Base-by-base conservation (phyloP, 2,329 filamentous ascomycete species). In the Aspergillus sp. region DNA sequence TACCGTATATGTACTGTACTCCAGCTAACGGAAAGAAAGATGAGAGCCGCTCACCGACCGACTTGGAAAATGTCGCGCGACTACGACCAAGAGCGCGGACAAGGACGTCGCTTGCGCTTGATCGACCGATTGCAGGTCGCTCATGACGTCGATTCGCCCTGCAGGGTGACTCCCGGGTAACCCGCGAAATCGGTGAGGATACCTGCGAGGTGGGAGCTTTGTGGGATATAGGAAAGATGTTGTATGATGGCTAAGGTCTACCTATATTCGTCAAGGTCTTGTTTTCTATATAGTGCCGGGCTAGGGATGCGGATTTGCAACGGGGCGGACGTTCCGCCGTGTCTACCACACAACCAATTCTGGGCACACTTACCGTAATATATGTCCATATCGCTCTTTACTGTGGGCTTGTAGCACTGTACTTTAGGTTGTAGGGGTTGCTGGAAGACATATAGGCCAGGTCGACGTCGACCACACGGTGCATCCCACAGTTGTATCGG, bases 21-120 rank as follows among this genome's bases (percentile, higher is more conserved):
- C 17, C n/a, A 38, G 13, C n/a, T 45, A 45, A 45, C 20, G 9
- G n/a, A 35, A 30, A 33, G 24, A 45, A 17, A 48, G 45, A 48
- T 48, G 45, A 30, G 35, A 16, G 45, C 33, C 16, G n/a, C 45
- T 36, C 45, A 40, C 40, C 32, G 45, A 24, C 45, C 45, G 19
- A 48, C 35, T 14, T 48, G 35, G 45, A 48, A 48, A 20, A 40
- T 9, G 24, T 19, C 13, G 10, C 45, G 35, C 16, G 45, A 48
- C 20, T 48, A 48, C 36, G 20, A 48, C 24, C 17, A 14, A 30
- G 40, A 24, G 24, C 42, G 19, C 13, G 20, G 19, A 16, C 33
- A 40, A 48, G 20, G 35, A 38, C 45, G 45, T 17, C 45, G n/a
- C 13, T 20, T 48, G 22, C 17, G 45, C 11, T 48, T 48, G 35